Evolutionary conservation across 768 basidiomycete genomes (phyloP), one percentile per base, ranked within the genome.

Genomic region (Xerocomellus chrysenteron): DNA sequence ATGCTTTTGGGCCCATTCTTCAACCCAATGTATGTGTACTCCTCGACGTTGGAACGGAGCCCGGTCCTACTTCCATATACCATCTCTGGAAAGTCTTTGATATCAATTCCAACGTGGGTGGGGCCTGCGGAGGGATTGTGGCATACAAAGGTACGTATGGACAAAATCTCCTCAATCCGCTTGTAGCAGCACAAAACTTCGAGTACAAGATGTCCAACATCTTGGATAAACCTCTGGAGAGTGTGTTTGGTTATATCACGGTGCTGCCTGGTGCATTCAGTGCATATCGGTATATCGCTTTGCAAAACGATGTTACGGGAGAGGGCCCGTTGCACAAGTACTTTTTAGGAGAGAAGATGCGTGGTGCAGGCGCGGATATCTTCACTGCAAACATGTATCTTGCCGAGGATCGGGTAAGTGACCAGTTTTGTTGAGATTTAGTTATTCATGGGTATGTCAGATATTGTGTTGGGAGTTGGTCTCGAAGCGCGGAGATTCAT

Each of bases 391-490:
- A 96, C 68, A 96, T 96, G 93, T 98, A 95, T 68, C 81, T 96
- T 16, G 93, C 93, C 10, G 93, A 95, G 72, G 93, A 94, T 78
- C 85, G 89, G 55, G 80, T 82, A 68, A 60, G 78, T 76, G 50
- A 35, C 17, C 32, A 16, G 11, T 41, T 43, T 46, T 35, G 9
- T 19, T 49, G 33, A 33, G 32, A 52, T 51, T 9, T 28, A 0
- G 13, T 28, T 12, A 46, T 57, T 66, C 43, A 62, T 26, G n/a
- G 42, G 48, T 49, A 70, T 61, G 64, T 67, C 56, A 86, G 85
- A 97, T 98, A 60, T 78, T 98, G 2, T 98, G 95, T 71, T 98
- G 94, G 94, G 95, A 98, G 70, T 82, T 98, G 24, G 95, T 98
- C 33, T 90, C 92, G n/a, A 98, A 98, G 68, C 84, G 94, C 12